Evolutionary conservation across 768 basidiomycete species (phyloP), one percentile per base, ranked within the genome.

Genomic region (Hericium rajendrae): DNA sequence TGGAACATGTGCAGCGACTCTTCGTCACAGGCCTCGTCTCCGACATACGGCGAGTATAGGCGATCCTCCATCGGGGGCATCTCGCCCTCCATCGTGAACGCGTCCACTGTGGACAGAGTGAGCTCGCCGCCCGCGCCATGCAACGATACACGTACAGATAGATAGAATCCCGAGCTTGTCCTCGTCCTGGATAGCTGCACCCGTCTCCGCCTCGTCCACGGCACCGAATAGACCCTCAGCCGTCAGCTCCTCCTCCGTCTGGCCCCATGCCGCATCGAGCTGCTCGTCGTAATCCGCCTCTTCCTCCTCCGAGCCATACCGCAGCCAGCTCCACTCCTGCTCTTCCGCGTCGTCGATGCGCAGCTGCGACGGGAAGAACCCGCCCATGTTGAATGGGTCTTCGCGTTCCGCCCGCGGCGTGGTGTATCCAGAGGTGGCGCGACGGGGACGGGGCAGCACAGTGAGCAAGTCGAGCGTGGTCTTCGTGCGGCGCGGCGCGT

Each of bases 131-230:
- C 32, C 6, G 32, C 32, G 32, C 32, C 32, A 32, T 32, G 32
- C 20, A 50, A 51, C 26, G 48, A 54, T 56, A 48, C 53, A 71
- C 77, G 53, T 65, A 78, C 79, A 68, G 38, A 79, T 64, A 52
- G 73, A 70, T 56, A 81, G 66, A 24, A 79, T 69, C 28, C 79
- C 79, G 59, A 79, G 62, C 68, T 79, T 79, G 67, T 81, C 80
- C 59, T 80, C 78, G 22, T 67, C 62, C 48, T 66, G 62, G 59
- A 76, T 74, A n/a, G 67, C 64, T 28, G 69, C 68, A 58, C 70
- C 70, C 52, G 76, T 69, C 54, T 63, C 64, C 53, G 73, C 72
- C 49, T 72, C 65, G 32, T 70, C 70, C 52, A 65, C 57, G 57
- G 65, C 65, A 59, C 67, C 67, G 62, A 72, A 69, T 51, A 64